Percentiles rank a stretch among this genome's conserved stretches.
Evolutionary conservation across 768 basidiomycete species (phyloP).

Genomic region (Galerina sulciceps): DNA sequence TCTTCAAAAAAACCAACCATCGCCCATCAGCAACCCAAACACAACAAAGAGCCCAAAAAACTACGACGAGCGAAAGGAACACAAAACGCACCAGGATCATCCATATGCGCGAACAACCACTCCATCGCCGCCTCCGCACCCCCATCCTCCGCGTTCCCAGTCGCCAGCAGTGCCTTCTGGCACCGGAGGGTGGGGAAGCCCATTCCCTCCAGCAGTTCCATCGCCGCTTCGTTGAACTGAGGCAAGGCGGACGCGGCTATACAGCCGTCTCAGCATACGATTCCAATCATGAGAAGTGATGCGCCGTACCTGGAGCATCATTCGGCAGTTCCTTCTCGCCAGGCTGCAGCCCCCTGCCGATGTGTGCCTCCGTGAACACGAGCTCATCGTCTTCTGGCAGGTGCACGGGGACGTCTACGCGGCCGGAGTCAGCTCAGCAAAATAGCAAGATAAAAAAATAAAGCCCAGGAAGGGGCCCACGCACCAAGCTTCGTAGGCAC

Average conservation of each 20-base stretch:
- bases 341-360: slow-evolving; percentile 72
- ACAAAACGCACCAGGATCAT: slow-evolving; percentile 73
- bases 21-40: neutral
- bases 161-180: slow-evolving; percentile 90
- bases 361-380: slow-evolving; percentile 57
- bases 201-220: slow-evolving; percentile 84
- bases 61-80: neutral
- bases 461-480: slow-evolving; percentile 25
- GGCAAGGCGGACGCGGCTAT: slow-evolving; percentile 46
- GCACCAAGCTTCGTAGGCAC: slow-evolving; percentile 92
- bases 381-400: slow-evolving; percentile 65
- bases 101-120: slow-evolving; percentile 95
- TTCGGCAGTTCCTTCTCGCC: slow-evolving; percentile 75
- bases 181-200: slow-evolving; percentile 88
- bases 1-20: slow-evolving; percentile 46
- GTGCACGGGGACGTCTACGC: slow-evolving; percentile 83
- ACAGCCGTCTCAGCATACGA: too few relatives aligned
- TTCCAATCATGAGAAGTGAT: too few relatives aligned
- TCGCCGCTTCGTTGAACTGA: slow-evolving; percentile 73
- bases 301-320: slow-evolving; percentile 40
- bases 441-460: too few relatives aligned
- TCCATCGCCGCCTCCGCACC: slow-evolving; percentile 88
- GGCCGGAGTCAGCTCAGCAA: too few relatives aligned
- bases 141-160: slow-evolving; percentile 74
- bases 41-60: too few relatives aligned